Percentiles rank a stretch among this genome's conserved stretches.
Evolutionary conservation across 805 yeast species (phyloP).

Genomic region (Saturnispora sanitii): DNA sequence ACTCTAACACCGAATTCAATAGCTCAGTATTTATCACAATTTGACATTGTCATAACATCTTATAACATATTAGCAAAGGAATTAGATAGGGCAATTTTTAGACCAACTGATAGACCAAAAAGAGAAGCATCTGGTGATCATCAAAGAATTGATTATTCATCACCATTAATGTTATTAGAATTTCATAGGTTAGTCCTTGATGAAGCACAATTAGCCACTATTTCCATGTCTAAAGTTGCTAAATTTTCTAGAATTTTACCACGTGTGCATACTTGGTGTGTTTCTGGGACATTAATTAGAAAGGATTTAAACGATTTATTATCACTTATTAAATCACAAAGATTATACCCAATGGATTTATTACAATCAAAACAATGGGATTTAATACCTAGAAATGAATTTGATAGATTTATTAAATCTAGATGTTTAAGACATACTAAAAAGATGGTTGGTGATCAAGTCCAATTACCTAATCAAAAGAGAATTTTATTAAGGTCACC

Average conservation of each 20-base stretch:
- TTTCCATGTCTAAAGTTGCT: slow-evolving; percentile 65
- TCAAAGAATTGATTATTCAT: slow-evolving; percentile 47
- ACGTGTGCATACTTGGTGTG: slow-evolving; percentile 91
- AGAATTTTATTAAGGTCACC: slow-evolving; percentile 62
- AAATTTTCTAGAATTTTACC: slow-evolving; percentile 73
- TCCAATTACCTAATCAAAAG: slow-evolving; percentile 68
- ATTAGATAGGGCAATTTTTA: slow-evolving; percentile 67
- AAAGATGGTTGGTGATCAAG: slow-evolving; percentile 67
- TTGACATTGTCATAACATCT: slow-evolving; percentile 75
- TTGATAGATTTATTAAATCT: slow-evolving; percentile 41
- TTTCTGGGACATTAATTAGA: slow-evolving; percentile 88
- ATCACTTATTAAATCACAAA: slow-evolving; percentile 59
- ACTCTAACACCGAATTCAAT: slow-evolving; percentile 26
- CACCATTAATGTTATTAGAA: slow-evolving; percentile 73
- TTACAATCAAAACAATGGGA: slow-evolving; percentile 23
- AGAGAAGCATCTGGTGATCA: slow-evolving; percentile 27
- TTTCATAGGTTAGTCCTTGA: slow-evolving; percentile 88
- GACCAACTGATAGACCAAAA: slow-evolving; percentile 45
- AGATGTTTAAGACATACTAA: slow-evolving; percentile 76
- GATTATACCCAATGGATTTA: slow-evolving; percentile 51
- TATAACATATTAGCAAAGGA: slow-evolving; percentile 65
- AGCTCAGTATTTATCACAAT: slow-evolving; percentile 45
- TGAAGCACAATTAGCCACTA: slow-evolving; percentile 89
- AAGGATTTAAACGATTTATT: slow-evolving; percentile 56
- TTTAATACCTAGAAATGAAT: slow-evolving; percentile 27